A percentile compares a stretch with the other conserved stretches of the same genome.
Evolutionary conservation across 257 asterid species (phyloP).

Genomic region (Solanum chmielewskii): DNA sequence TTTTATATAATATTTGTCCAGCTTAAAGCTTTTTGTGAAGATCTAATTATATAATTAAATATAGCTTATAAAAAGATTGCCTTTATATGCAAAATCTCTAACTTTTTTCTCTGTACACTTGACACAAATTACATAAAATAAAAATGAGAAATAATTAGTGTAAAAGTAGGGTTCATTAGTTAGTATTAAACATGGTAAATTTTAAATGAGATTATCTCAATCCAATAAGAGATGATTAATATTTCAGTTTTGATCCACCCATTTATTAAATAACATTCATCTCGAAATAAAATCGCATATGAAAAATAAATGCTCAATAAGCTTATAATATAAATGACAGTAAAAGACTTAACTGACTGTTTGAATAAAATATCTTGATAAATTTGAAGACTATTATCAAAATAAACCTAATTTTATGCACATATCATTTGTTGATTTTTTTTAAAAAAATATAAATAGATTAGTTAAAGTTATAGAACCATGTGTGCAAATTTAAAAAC

Average conservation of each 20-base stretch:
- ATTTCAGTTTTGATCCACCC: not conserved
- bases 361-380: too few relatives aligned
- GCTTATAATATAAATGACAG: too few relatives aligned
- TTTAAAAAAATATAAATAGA: too few relatives aligned
- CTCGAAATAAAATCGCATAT: not conserved
- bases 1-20: not conserved
- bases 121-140: not conserved
- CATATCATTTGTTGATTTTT: not conserved
- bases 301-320: not conserved
- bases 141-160: not conserved
- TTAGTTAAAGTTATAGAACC: too few relatives aligned
- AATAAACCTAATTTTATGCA: not conserved
- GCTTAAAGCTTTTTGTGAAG: not conserved
- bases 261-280: too few relatives aligned
- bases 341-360: too few relatives aligned
- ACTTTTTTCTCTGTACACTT: not conserved
- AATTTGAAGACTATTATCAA: too few relatives aligned
- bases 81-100: not conserved
- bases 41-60: not conserved
- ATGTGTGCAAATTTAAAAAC: too few relatives aligned
- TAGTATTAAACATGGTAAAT: not conserved
- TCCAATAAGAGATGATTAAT: not conserved
- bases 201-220: too few relatives aligned
- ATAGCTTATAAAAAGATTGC: not conserved
- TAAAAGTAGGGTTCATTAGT: not conserved